Percentiles rank a stretch among this genome's conserved stretches.
Evolutionary conservation across 805 yeast genomes (phyloP).

Genomic region (Candida mattraensis): DNA sequence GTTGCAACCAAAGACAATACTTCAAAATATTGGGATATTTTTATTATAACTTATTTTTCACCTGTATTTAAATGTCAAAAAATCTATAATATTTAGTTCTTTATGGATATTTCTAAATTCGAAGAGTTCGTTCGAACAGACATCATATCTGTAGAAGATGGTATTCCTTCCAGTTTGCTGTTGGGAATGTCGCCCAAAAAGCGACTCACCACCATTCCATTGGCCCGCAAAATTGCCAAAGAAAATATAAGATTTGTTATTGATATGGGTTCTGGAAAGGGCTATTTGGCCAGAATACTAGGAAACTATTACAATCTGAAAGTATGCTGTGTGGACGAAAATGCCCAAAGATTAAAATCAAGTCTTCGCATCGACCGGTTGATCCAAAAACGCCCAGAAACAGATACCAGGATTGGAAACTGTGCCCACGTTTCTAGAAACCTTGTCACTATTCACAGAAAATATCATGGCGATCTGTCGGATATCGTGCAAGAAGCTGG

Average conservation of each 20-base stretch:
- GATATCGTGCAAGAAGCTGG: slow-evolving; percentile 14
- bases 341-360: slow-evolving; percentile 20
- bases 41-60: no score
- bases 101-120: no score
- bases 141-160: slow-evolving; percentile 4
- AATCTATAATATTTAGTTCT: no score
- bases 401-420: slow-evolving; percentile 5
- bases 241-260: slow-evolving; percentile 11
- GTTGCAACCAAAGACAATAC: no score
- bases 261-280: slow-evolving; percentile 35
- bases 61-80: no score
- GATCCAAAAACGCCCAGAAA: slow-evolving; percentile 13
- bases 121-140: slow-evolving; percentile 6
- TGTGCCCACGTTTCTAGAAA: slow-evolving; percentile 12
- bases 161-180: slow-evolving; percentile 6
- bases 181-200: slow-evolving; percentile 19
- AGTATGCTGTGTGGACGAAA: slow-evolving; percentile 27
- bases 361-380: slow-evolving; percentile 23
- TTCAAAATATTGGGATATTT: no score
- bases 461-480: no score
- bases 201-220: slow-evolving; percentile 15
- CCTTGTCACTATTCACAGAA: slow-evolving; percentile 14
- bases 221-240: slow-evolving; percentile 11
- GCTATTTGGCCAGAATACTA: slow-evolving; percentile 29
- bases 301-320: slow-evolving; percentile 15